Evolutionary conservation across 805 yeast species (phyloP).

Genomic region (Candida railenensis): DNA sequence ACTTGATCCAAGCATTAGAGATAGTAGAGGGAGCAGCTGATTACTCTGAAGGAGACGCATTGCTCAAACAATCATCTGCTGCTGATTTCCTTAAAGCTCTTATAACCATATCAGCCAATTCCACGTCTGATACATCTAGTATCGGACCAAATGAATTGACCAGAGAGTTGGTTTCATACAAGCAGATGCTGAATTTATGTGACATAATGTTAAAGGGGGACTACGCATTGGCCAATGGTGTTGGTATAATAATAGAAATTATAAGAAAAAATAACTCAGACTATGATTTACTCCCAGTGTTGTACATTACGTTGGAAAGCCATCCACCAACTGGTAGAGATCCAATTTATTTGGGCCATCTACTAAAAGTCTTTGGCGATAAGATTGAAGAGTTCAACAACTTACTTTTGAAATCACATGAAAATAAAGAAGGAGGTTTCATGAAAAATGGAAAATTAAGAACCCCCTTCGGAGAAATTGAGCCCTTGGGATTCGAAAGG

Average conservation of each 20-base stretch:
- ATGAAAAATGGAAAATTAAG: constrained; percentile 15
- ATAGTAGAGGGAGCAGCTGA: constrained; percentile 11
- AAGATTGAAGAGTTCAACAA: constrained; percentile 36
- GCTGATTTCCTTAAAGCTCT: constrained; percentile 46
- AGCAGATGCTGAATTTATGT: constrained; percentile 35
- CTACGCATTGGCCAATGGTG: constrained; percentile 46
- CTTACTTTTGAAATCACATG: constrained; percentile 26
- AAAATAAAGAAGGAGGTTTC: constrained; percentile 15
- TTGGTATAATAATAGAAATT: constrained; percentile 47
- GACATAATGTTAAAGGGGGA: constrained; percentile 45
- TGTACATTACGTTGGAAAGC: constrained; percentile 43
- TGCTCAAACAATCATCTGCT: constrained; percentile 38
- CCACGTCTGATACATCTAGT: constrained; percentile 44
- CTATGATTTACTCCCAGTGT: constrained; percentile 44
- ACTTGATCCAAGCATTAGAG: constrained; percentile 35
- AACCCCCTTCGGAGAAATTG: constrained; percentile 37
- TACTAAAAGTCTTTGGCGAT: constrained; percentile 39
- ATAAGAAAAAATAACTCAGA: constrained; percentile 46
- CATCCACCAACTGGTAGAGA: constrained; percentile 50
- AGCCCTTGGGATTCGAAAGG: constrained; percentile 46
- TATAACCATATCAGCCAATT: constrained; percentile 46
- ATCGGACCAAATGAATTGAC: constrained; percentile 49
- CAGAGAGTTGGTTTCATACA: constrained; percentile 39
- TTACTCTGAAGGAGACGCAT: constrained; percentile 13
- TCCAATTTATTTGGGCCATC: constrained; percentile 45